These are phyloP conservation scores for Pueraria montana DNA, from an alignment of 306 rosid species.

Conservation along the genomic window DNA sequence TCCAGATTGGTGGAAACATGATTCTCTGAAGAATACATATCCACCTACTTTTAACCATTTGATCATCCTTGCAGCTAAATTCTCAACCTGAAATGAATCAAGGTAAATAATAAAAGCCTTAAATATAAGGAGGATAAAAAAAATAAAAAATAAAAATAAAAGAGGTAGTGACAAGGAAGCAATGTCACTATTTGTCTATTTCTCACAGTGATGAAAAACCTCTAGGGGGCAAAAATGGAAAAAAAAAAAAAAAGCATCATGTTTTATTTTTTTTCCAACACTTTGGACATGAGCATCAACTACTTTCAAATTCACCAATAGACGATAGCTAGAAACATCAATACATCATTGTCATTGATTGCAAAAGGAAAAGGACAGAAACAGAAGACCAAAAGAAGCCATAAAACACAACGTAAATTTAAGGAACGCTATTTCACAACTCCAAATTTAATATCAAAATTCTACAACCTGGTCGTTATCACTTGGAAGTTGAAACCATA, in stretches of 20 bases:
- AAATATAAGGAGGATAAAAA: neutral
- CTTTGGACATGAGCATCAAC: slow-evolving; percentile 5
- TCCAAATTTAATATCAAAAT: neutral
- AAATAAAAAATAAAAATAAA: neutral
- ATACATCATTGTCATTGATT: slow-evolving; percentile 6
- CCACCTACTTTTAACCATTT: slow-evolving; percentile 96
- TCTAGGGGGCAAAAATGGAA: neutral
- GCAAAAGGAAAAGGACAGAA: slow-evolving; percentile 14
- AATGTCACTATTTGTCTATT: neutral
- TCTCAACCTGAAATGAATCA: slow-evolving; percentile 66
- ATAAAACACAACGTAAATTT: slow-evolving; percentile 5
- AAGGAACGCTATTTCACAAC: neutral
- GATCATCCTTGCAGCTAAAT: slow-evolving; percentile 77
- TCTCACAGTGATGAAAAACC: slow-evolving; percentile 1
- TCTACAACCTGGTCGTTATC: neutral
- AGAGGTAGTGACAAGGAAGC: neutral
- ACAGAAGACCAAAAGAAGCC: neutral
- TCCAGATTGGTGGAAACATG: slow-evolving; percentile 98
- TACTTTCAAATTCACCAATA: neutral
- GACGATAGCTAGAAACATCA: neutral
- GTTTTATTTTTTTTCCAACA: neutral
- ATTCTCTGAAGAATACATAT: slow-evolving; percentile 87
- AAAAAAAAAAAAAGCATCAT: neutral
- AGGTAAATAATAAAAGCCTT: slow-evolving; percentile 7
- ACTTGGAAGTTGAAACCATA: neutral